These are phyloP conservation scores for Dendrothele bispora DNA, from an alignment of 768 basidiomycete species.

Conservation along the genomic window DNA sequence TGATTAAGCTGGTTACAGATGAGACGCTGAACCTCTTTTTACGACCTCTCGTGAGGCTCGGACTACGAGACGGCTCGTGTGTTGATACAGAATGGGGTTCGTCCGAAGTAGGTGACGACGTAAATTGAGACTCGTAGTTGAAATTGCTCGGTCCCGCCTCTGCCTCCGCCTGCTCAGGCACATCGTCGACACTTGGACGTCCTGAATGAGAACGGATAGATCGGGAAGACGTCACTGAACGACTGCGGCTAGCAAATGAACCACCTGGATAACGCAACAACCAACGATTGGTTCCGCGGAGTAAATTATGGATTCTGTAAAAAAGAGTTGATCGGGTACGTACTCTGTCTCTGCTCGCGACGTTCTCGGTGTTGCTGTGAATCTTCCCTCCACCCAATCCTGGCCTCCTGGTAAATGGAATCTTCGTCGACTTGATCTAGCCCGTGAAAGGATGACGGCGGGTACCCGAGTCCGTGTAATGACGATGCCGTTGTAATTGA, in stretches of 20 bases:
- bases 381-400: too few relatives aligned
- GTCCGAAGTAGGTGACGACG: not conserved
- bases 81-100: not conserved
- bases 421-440: too few relatives aligned
- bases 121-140: conserved; percentile 8
- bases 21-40: conserved; percentile 50
- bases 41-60: conserved; percentile 20
- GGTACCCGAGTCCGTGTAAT: too few relatives aligned
- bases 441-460: too few relatives aligned
- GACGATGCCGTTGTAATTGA: too few relatives aligned
- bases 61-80: conserved; percentile 9
- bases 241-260: not conserved
- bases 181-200: conserved; percentile 39
- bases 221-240: conserved; percentile 6
- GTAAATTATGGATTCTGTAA: too few relatives aligned
- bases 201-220: conserved; percentile 33
- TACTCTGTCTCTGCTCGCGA: too few relatives aligned
- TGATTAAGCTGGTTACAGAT: conserved; percentile 47
- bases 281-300: too few relatives aligned
- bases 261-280: too few relatives aligned
- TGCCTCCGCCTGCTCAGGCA: conserved; percentile 32
- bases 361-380: too few relatives aligned
- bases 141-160: conserved; percentile 7
- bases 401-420: too few relatives aligned
- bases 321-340: too few relatives aligned